Percentiles rank a stretch among this genome's conserved stretches.
Conservation (phyloP, 495 filamentous ascomycete genomes). For the Xylaria palmicola region DNA sequence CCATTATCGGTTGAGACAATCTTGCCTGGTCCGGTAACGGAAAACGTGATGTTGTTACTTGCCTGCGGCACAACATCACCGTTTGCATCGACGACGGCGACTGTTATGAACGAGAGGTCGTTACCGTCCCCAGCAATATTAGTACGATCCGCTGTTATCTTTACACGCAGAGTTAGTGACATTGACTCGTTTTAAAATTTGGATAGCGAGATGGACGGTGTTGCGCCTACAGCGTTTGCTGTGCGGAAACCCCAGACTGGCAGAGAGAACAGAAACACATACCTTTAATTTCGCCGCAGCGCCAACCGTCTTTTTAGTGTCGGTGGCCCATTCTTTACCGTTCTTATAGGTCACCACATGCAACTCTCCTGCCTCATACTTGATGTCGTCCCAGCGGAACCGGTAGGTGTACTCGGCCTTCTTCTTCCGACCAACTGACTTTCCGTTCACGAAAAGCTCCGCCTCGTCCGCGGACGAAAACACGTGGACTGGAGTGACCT, state of each 20-base stretch:
- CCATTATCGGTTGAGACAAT: slow-evolving; percentile 51
- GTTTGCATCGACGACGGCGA: slow-evolving; percentile 41
- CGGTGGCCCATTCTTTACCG: slow-evolving; percentile 41
- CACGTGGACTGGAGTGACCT: slow-evolving; percentile 51
- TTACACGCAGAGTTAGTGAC: neutral
- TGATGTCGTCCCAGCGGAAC: slow-evolving; percentile 49
- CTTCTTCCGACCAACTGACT: slow-evolving; percentile 37
- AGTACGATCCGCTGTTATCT: slow-evolving; percentile 34
- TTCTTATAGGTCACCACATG: slow-evolving; percentile 44
- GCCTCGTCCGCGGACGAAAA: slow-evolving; percentile 47
- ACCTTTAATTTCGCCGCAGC: slow-evolving; percentile 31
- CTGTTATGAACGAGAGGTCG: slow-evolving; percentile 44
- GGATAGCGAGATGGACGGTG: neutral
- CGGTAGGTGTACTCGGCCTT: slow-evolving; percentile 37
- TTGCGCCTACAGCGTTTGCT: too few relatives aligned
- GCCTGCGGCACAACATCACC: slow-evolving; percentile 40
- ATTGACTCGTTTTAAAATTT: too few relatives aligned
- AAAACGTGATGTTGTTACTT: slow-evolving; percentile 39
- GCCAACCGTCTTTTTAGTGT: slow-evolving; percentile 36
- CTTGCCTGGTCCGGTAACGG: slow-evolving; percentile 37
- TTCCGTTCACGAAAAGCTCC: slow-evolving; percentile 52
- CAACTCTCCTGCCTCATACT: slow-evolving; percentile 44
- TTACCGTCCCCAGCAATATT: slow-evolving; percentile 38
- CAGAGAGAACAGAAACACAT: neutral
- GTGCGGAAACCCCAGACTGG: neutral